Evolutionary conservation across 768 basidiomycete species (phyloP).

Genomic region (Coprinellus aureogranulatus): DNA sequence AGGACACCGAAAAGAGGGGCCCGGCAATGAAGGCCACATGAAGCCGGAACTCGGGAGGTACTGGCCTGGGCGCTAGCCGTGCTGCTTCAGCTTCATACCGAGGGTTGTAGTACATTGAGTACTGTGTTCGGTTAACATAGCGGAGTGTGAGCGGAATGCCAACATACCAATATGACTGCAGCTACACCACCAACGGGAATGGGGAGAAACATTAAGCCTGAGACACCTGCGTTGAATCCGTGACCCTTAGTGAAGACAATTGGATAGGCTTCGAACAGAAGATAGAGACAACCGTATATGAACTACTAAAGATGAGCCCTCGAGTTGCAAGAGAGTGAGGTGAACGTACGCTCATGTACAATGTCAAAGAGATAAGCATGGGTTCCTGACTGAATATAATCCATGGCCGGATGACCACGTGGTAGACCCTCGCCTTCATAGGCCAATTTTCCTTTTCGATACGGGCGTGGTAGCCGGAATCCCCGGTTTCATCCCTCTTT

Average conservation of each 20-base stretch:
- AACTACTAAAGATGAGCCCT: slow-evolving; percentile 38
- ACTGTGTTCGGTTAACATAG: slow-evolving; percentile 25
- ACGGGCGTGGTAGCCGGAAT: slow-evolving; percentile 50
- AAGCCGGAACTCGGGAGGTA: slow-evolving; percentile 61
- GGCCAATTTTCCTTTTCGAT: slow-evolving; percentile 42
- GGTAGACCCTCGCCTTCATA: slow-evolving; percentile 39
- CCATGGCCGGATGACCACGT: slow-evolving; percentile 58
- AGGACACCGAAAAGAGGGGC: slow-evolving; percentile 49
- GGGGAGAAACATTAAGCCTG: slow-evolving; percentile 62
- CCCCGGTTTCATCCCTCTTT: slow-evolving; percentile 51
- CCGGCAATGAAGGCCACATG: slow-evolving; percentile 47
- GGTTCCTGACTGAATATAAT: slow-evolving; percentile 63
- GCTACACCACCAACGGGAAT: slow-evolving; percentile 51
- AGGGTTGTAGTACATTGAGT: slow-evolving; percentile 47
- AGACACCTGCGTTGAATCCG: slow-evolving; percentile 49
- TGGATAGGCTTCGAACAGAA: slow-evolving; percentile 62
- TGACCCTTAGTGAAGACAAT: slow-evolving; percentile 55
- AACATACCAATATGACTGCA: slow-evolving; percentile 42
- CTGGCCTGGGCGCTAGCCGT: slow-evolving; percentile 46
- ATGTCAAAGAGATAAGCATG: slow-evolving; percentile 59
- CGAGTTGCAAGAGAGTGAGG: slow-evolving; percentile 1
- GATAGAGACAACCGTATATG: slow-evolving; percentile 60
- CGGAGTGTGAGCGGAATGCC: not conserved
- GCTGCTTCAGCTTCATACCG: slow-evolving; percentile 43
- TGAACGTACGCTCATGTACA: slow-evolving; percentile 56